Evolutionary conservation across 352 stramenopile genomes (phyloP).

Genomic region (Globisporangium viniferum): DNA sequence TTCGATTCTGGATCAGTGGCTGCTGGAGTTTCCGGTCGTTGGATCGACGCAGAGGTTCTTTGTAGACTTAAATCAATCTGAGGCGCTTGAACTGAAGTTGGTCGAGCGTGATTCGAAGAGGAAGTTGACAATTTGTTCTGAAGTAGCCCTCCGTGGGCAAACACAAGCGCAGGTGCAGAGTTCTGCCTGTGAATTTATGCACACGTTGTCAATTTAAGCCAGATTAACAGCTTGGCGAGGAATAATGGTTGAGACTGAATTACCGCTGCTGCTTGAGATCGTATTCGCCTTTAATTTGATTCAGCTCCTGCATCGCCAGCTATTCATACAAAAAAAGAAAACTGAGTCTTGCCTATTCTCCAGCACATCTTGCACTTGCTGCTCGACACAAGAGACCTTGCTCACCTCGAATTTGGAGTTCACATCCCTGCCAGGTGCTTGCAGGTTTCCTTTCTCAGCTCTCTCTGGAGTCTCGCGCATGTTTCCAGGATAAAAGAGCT

Average conservation of each 20-base stretch:
- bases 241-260: too few relatives aligned
- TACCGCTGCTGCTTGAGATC: conserved; percentile 34
- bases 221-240: too few relatives aligned
- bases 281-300: conserved; percentile 43
- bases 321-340: conserved; percentile 6
- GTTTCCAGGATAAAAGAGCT: conserved; percentile 7
- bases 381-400: neutral
- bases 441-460: neutral
- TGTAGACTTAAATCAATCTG: neutral
- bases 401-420: conserved; percentile 49
- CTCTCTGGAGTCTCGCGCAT: neutral
- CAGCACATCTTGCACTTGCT: neutral
- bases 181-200: conserved; percentile 18
- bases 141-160: neutral
- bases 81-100: neutral
- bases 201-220: neutral
- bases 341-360: neutral
- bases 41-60: neutral
- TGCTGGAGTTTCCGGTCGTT: neutral
- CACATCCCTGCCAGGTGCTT: conserved; percentile 19
- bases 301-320: conserved; percentile 48
- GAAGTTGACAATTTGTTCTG: neutral
- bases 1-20: neutral
- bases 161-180: conserved; percentile 21
- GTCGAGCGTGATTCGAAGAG: neutral